These are phyloP conservation scores for Moesziomyces parantarcticus DNA, from an alignment of 1,284 basidiomycete genomes.

Conservation along the genomic window DNA sequence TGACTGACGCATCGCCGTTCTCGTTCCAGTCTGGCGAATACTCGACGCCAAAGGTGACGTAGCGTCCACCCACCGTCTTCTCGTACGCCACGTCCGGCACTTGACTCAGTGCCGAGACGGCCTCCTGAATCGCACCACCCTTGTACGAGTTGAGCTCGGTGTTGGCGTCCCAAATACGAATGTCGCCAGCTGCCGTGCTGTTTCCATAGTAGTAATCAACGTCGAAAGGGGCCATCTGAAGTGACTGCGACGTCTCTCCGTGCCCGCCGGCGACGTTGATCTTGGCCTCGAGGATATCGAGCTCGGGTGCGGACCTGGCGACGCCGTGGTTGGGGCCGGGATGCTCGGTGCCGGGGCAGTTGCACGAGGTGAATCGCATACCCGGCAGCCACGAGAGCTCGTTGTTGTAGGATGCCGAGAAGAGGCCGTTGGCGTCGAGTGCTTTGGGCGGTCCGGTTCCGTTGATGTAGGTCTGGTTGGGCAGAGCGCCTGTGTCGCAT, in stretches of 20 bases:
- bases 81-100: conserved; percentile 60
- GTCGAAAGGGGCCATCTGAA: conserved; percentile 67
- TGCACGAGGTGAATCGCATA: conserved; percentile 63
- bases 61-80: conserved; percentile 23
- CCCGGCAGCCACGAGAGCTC: conserved; percentile 59
- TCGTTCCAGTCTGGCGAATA: conserved; percentile 64
- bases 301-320: conserved; percentile 66
- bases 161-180: conserved; percentile 52
- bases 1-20: conserved; percentile 53
- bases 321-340: conserved; percentile 58
- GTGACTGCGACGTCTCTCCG: conserved; percentile 61
- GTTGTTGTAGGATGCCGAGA: conserved; percentile 37
- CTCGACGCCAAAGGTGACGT: conserved; percentile 65
- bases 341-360: conserved; percentile 61
- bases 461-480: conserved; percentile 58
- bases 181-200: conserved; percentile 25
- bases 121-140: conserved; percentile 65
- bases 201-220: conserved; percentile 59
- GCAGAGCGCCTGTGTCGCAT: conserved; percentile 65
- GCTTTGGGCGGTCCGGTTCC: conserved; percentile 55
- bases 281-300: conserved; percentile 69
- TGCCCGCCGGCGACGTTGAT: conserved; percentile 70
- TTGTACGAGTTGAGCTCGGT: conserved; percentile 62
- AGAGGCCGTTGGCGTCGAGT: conserved; percentile 35
- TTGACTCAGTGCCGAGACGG: conserved; percentile 59